phyloP scores from a whole-genome alignment of 495 filamentous ascomycete species.

The Trichoderma orchidacearum region DNA sequence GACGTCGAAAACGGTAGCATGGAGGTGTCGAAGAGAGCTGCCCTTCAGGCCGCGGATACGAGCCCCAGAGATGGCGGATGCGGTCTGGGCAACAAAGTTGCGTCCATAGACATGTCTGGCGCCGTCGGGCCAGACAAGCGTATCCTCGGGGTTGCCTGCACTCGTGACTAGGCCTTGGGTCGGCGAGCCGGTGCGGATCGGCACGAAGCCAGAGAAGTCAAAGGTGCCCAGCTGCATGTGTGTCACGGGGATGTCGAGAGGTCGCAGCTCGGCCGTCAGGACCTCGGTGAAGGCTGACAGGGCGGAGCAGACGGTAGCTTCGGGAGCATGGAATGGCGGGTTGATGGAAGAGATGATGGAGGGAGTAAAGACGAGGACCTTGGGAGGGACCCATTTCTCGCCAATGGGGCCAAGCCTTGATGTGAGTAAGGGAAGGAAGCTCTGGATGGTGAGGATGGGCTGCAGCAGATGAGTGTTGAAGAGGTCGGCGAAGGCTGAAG shows the following conservation, averaged over 20 bases:
- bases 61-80: constrained; percentile 27
- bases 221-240: constrained; percentile 83
- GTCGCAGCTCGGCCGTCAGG: constrained; percentile 60
- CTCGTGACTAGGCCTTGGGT: constrained; percentile 10
- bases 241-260: constrained; percentile 59
- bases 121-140: constrained; percentile 48
- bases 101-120: constrained; percentile 37
- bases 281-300: constrained; percentile 67
- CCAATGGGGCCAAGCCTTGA: constrained; percentile 28
- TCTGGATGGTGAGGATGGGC: constrained; percentile 76
- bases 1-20: constrained; percentile 80
- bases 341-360: constrained; percentile 71
- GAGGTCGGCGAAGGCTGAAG: constrained; percentile 71
- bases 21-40: constrained; percentile 57
- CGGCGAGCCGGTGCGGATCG: constrained; percentile 20
- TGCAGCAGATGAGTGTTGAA: constrained; percentile 85
- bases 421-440: constrained; percentile 71
- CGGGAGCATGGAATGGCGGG: constrained; percentile 72
- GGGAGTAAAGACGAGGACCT: constrained; percentile 70
- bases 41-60: constrained; percentile 40
- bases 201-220: constrained; percentile 42
- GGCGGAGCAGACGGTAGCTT: constrained; percentile 64
- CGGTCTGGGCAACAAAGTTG: constrained; percentile 40
- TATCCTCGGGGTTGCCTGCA: constrained; percentile 33
- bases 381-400: constrained; percentile 28